Conservation (phyloP, 495 filamentous ascomycete genomes). For the Podospora sp. region DNA sequence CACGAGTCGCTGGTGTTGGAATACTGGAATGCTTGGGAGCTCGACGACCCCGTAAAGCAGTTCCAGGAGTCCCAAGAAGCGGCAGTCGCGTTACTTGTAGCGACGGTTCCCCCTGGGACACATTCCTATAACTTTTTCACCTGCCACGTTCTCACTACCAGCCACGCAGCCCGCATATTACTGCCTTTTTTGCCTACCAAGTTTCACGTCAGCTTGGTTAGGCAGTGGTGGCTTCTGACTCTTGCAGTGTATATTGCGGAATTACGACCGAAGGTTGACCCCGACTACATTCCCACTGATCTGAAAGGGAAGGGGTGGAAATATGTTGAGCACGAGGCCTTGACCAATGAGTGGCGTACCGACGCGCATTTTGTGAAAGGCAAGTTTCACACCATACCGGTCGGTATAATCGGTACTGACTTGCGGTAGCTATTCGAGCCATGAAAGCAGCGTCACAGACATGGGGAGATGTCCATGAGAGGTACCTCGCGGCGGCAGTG, state of each 20-base stretch:
- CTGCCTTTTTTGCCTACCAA: conserved; percentile 75
- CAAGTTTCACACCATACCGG: conserved; percentile 28
- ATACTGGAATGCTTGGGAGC: conserved; percentile 85
- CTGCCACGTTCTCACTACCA: conserved; percentile 77
- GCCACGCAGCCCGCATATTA: conserved; percentile 83
- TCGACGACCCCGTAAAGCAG: conserved; percentile 63
- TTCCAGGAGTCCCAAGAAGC: conserved; percentile 79
- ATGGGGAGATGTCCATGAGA: conserved; percentile 80
- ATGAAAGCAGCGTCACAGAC: conserved; percentile 74
- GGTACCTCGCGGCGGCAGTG: conserved; percentile 77
- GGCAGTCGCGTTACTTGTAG: conserved; percentile 70
- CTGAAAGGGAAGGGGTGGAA: conserved; percentile 70
- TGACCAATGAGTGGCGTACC: conserved; percentile 63
- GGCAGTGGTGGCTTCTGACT: conserved; percentile 87
- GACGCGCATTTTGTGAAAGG: conserved; percentile 85
- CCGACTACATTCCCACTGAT: conserved; percentile 65
- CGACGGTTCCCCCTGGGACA: conserved; percentile 59
- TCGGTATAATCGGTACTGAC: conserved; percentile 23
- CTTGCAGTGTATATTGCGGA: conserved; percentile 76
- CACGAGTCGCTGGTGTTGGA: conserved; percentile 72
- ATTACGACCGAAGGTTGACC: conserved; percentile 68
- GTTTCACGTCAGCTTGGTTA: conserved; percentile 71
- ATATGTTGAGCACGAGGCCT: conserved; percentile 68
- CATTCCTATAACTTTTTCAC: conserved; percentile 82
- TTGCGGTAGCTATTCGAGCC: conserved; percentile 60